phyloP scores from a whole-genome alignment of 139 green algal species.

The Choricystis sp. region DNA sequence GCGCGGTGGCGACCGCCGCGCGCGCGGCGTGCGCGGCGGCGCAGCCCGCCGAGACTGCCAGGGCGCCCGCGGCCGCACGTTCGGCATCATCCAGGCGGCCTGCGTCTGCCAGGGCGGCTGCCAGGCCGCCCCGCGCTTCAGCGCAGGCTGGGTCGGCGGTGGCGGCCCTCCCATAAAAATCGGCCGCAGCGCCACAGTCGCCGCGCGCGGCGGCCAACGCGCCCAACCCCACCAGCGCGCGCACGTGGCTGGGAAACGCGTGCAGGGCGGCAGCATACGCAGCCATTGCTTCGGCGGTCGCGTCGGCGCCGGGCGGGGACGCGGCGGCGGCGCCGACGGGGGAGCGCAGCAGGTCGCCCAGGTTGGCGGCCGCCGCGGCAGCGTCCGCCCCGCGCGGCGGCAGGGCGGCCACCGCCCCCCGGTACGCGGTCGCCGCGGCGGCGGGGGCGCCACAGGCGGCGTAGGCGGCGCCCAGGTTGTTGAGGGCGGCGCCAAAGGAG shows the following conservation, averaged over 20 bases:
- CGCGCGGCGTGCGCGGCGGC: too few species aligned
- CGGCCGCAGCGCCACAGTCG: neutral
- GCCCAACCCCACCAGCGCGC: neutral
- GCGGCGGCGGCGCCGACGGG: neutral
- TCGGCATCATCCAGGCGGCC: neutral
- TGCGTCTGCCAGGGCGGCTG: too few species aligned
- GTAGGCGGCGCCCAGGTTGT: slow-evolving; percentile 49
- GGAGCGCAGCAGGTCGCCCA: slow-evolving; percentile 22
- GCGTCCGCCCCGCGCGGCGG: slow-evolving; percentile 12
- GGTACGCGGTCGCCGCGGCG: slow-evolving; percentile 41
- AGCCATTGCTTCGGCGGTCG: too few species aligned
- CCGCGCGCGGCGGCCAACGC: too few species aligned
- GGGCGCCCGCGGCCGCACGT: neutral
- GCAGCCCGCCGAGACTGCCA: neutral
- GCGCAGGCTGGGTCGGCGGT: too few species aligned
- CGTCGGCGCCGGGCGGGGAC: too few species aligned
- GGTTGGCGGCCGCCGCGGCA: slow-evolving; percentile 29
- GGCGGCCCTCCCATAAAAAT: too few species aligned
- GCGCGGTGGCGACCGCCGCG: slow-evolving; percentile 44
- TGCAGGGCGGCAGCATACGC: neutral
- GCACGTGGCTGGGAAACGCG: neutral
- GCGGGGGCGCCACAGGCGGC: slow-evolving; percentile 32
- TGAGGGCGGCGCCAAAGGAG: slow-evolving; percentile 49
- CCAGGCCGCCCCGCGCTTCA: too few species aligned
- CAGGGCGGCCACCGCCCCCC: neutral